Base-by-base conservation (phyloP, 108 stramenopile genomes). In the Skeletonema menzelii region DNA sequence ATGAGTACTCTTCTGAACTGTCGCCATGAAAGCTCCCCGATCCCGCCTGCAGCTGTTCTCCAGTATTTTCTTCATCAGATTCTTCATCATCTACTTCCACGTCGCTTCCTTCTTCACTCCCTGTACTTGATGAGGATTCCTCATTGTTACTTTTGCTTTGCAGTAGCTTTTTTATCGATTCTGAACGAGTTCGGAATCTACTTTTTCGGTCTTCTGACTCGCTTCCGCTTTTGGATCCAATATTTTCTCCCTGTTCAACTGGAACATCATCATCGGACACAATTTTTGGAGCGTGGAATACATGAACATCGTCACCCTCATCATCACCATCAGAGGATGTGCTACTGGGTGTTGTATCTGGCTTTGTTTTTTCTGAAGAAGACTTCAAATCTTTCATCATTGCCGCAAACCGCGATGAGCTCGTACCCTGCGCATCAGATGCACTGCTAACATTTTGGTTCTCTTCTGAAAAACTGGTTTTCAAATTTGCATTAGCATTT, bases 231-330 rank as follows among this genome's bases (percentile, higher is more conserved):
- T 53, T 22, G 49, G 8, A 22, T 22, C 22, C 49, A 24, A 42
- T 27, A 40, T 27, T 11, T 3, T 49, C 13, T 26, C 32, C 38
- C 56, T 22, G 3, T 68, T 38, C 67, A 35, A 35, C 22, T 30
- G 38, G 69, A 4, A 27, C 40, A 19, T 35, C 37, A 11, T 42
- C 22, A 2, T 58, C 69, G n/a, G 20, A 10, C 44, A 70, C 59
- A 30, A 70, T 70, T 42, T n/a, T 70, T 4, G 69, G 69, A 15
- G 69, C 69, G 27, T 59, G 24, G 42, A 70, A 70, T 27, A 70
- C 37, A 44, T 70, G 69, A n/a, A 30, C 69, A 28, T 69, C 67
- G 17, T 66, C 65, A 47, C 15, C 65, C n/a, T 8, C 59, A 34
- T 46, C 57, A 20, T 59, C 59, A 4, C 27, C 53, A 3, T 19